phyloP scores from a whole-genome alignment of 768 basidiomycete species.

The Calocera viscosa region DNA sequence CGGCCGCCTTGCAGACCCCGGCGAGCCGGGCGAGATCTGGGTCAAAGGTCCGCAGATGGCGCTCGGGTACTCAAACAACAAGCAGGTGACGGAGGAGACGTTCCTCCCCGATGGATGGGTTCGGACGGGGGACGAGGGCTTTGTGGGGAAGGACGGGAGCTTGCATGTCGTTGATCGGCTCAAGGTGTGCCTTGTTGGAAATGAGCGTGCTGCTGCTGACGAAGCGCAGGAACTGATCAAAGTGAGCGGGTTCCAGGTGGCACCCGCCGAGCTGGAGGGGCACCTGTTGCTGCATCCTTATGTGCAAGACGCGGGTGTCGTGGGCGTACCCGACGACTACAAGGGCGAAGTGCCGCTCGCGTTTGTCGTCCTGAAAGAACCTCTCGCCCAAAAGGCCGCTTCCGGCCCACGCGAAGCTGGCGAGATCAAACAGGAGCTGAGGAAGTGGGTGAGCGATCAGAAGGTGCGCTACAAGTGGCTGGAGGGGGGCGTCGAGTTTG shows the following conservation, averaged over 20 bases:
- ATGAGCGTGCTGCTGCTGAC: neutral
- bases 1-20: constrained; percentile 40
- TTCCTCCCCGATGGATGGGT: constrained; percentile 63
- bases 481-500: constrained; percentile 46
- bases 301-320: constrained; percentile 54
- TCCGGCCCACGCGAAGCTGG: constrained; percentile 24
- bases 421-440: constrained; percentile 36
- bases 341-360: constrained; percentile 69
- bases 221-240: constrained; percentile 56
- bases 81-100: constrained; percentile 50
- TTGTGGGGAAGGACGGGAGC: constrained; percentile 45
- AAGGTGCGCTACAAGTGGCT: constrained; percentile 49
- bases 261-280: constrained; percentile 69
- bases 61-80: constrained; percentile 50
- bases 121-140: constrained; percentile 58
- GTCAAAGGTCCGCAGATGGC: constrained; percentile 49
- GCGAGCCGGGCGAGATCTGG: constrained; percentile 58
- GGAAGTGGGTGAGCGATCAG: constrained; percentile 49
- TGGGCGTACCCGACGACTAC: constrained; percentile 52
- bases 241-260: constrained; percentile 67
- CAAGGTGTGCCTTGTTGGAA: constrained; percentile 36
- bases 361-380: constrained; percentile 57
- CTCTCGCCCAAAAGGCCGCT: constrained; percentile 11
- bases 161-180: constrained; percentile 64
- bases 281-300: constrained; percentile 50